Percentiles rank a stretch among this genome's conserved stretches.
Conservation (phyloP, 2,329 filamentous ascomycete species). For the Magnaporthiopsis poae region DNA sequence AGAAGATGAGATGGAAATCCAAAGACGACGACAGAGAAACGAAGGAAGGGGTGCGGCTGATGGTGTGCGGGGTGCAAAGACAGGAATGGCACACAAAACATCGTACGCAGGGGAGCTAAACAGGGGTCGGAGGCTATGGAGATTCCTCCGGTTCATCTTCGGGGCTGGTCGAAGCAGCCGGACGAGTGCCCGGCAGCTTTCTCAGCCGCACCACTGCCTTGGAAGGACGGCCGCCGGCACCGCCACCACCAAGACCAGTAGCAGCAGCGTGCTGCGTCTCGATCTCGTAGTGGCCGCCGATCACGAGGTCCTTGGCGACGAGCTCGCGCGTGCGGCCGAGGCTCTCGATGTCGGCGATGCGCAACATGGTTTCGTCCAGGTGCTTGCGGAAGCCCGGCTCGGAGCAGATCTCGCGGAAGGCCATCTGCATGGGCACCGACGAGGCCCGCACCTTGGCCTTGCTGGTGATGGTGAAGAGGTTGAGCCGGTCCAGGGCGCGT, state of each 20-base stretch:
- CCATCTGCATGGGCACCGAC: slow-evolving; percentile 90
- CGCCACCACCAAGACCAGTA: background rate
- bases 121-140: background rate
- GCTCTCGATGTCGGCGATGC: slow-evolving; percentile 88
- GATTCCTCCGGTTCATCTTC: background rate
- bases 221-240: background rate
- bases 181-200: background rate
- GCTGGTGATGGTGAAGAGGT: slow-evolving; percentile 89
- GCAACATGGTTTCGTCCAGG: slow-evolving; percentile 69
- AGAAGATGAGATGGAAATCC: background rate
- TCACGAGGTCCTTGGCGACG: slow-evolving; percentile 86
- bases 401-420: slow-evolving; percentile 74
- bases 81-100: background rate
- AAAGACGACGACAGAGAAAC: background rate
- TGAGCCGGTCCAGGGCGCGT: slow-evolving; percentile 80
- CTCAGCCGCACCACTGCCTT: slow-evolving; percentile 4
- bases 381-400: slow-evolving; percentile 71
- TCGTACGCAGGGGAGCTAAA: background rate
- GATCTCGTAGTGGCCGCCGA: slow-evolving; percentile 71
- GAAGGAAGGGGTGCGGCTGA: background rate
- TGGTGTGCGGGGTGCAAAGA: background rate
- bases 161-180: background rate
- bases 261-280: slow-evolving; percentile 6
- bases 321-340: slow-evolving; percentile 87
- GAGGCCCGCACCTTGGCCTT: slow-evolving; percentile 80